These are phyloP conservation scores for Aspergillus tubingensis DNA, from an alignment of 2,329 filamentous ascomycete genomes.

Conservation along the genomic window DNA sequence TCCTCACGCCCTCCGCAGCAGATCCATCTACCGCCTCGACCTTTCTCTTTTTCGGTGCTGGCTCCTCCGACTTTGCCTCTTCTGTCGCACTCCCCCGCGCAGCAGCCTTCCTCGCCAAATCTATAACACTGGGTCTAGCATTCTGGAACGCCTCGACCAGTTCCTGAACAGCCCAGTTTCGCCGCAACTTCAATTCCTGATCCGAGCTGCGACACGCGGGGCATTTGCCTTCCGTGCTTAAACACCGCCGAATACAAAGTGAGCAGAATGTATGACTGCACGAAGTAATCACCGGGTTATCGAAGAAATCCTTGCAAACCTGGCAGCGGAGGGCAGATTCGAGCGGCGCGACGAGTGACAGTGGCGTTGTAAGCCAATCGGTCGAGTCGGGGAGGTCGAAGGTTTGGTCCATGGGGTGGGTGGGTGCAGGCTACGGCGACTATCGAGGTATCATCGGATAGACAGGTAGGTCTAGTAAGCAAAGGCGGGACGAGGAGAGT, in stretches of 20 bases:
- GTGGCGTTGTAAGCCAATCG: constrained; percentile 52
- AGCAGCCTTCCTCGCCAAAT: constrained; percentile 61
- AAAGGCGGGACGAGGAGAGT: neutral
- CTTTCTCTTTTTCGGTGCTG: constrained; percentile 39
- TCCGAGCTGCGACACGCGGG: constrained; percentile 77
- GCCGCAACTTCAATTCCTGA: constrained; percentile 80
- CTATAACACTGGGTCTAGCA: constrained; percentile 63
- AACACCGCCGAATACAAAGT: constrained; percentile 83
- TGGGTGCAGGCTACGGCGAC: constrained; percentile 1
- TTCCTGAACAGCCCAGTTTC: constrained; percentile 84
- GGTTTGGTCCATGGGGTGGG: constrained; percentile 34
- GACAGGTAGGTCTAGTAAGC: neutral
- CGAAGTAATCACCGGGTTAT: constrained; percentile 89
- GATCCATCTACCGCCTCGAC: constrained; percentile 37
- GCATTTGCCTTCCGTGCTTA: constrained; percentile 82
- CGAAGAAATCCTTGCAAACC: constrained; percentile 97
- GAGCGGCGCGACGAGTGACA: constrained; percentile 52
- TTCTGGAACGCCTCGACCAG: constrained; percentile 75
- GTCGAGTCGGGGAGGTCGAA: constrained; percentile 48
- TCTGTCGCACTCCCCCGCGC: constrained; percentile 53
- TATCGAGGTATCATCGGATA: neutral
- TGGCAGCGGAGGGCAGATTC: constrained; percentile 90
- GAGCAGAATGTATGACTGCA: constrained; percentile 98
- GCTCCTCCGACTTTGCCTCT: constrained; percentile 36
- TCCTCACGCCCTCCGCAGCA: constrained; percentile 38